phyloP scores from a whole-genome alignment of 164 flowering plant genomes.

The Aristolochia contorta region DNA sequence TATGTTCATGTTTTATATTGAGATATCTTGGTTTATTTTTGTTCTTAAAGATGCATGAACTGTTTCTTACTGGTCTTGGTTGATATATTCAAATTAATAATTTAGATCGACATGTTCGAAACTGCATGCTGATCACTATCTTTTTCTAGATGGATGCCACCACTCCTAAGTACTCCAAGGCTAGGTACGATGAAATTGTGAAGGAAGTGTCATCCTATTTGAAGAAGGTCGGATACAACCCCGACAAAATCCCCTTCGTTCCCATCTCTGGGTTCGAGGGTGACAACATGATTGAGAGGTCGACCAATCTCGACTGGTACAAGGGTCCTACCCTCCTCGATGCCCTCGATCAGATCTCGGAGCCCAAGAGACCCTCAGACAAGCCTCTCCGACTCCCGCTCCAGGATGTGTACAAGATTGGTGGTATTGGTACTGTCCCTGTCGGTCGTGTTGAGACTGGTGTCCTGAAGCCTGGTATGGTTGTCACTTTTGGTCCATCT shows the following conservation, averaged over 20 bases:
- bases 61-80: too few relatives aligned
- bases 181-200: constrained; percentile 11
- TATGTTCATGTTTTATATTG: too few relatives aligned
- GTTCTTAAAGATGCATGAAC: too few relatives aligned
- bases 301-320: constrained; percentile 14
- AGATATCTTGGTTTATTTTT: too few relatives aligned
- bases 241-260: constrained; percentile 13
- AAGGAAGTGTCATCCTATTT: constrained; percentile 15
- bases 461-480: constrained; percentile 9
- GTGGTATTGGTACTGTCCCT: constrained; percentile 18
- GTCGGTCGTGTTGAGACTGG: constrained; percentile 11
- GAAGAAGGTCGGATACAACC: constrained; percentile 14
- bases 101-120: too few relatives aligned
- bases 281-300: constrained; percentile 11
- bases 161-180: constrained; percentile 13
- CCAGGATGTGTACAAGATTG: constrained; percentile 11
- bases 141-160: constrained; percentile 10
- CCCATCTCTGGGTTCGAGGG: constrained; percentile 11
- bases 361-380: constrained; percentile 12
- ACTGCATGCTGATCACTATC: neutral
- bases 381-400: constrained; percentile 13
- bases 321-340: constrained; percentile 13
- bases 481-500: constrained; percentile 9
- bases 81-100: too few relatives aligned
- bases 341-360: constrained; percentile 6